phyloP scores from a whole-genome alignment of 108 stramenopile genomes.

The Cyclostephanos tholiformis region DNA sequence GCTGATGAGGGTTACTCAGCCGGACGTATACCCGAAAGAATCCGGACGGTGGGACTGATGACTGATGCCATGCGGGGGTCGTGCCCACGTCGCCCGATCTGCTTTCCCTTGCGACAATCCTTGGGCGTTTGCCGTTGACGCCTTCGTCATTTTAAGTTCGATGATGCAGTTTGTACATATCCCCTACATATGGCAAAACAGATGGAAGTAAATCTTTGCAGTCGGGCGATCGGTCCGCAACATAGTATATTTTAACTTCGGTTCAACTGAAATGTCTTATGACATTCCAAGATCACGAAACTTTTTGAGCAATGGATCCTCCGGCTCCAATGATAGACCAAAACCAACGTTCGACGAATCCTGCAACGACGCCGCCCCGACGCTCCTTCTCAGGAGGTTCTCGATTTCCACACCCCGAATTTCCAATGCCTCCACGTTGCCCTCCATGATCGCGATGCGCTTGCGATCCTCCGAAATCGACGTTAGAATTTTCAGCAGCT shows the following conservation, averaged over 20 bases:
- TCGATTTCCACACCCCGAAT: slow-evolving; percentile 75
- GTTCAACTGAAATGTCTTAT: neutral
- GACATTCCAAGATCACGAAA: slow-evolving; percentile 82
- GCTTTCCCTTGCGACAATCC: too few species aligned
- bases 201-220: neutral
- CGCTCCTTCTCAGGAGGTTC: slow-evolving; percentile 60
- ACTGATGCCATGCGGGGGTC: too few species aligned
- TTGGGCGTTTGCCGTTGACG: neutral
- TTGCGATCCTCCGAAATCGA: slow-evolving; percentile 67
- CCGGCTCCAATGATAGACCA: slow-evolving; percentile 54
- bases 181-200: neutral
- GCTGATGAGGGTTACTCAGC: slow-evolving; percentile 59
- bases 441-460: slow-evolving; percentile 64
- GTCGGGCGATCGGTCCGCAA: neutral
- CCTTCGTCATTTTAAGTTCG: neutral
- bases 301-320: slow-evolving; percentile 80
- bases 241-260: too few species aligned
- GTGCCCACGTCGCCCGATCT: too few species aligned
- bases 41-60: slow-evolving; percentile 5
- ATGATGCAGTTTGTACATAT: neutral
- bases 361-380: slow-evolving; percentile 64
- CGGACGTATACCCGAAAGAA: slow-evolving; percentile 38
- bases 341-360: slow-evolving; percentile 25
- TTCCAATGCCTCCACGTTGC: slow-evolving; percentile 72
- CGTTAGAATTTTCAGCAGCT: slow-evolving; percentile 62